Base-by-base conservation (phyloP, 2,329 filamentous ascomycete species). In the Aspergillus ochraceoroseus region DNA sequence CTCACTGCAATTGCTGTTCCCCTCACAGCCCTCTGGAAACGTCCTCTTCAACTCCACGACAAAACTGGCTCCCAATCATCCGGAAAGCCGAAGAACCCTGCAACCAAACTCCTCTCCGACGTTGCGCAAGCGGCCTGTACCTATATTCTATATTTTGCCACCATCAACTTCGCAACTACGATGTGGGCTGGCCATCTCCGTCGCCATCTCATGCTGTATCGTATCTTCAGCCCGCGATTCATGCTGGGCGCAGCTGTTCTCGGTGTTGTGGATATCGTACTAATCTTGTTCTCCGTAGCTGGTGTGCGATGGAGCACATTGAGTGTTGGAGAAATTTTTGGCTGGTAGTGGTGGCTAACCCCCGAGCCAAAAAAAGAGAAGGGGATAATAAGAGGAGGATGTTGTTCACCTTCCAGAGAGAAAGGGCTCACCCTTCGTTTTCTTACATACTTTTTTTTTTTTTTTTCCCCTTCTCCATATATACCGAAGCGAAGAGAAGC, bases 141-240 rank as follows among this genome's bases (percentile, higher is more conserved):
- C 17, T 88, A 95, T 57, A 67, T 90, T 4, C 71, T 84, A 1
- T 94, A 90, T 60, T 92, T 88, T 59, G 86, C 86, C 4, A 83
- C 85, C 6, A 77, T 95, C 59, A 83, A 83, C 18, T 67, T 95
- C 14, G 86, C 87, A 0, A 95, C 89, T 3, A 94, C 92, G 54
- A 80, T 85, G 63, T 95, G 90, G 83, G 87, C 90, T 0, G 89
- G 86, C 1, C 82, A 87, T 68, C 68, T 98, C 56, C 75, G 92
- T 38, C 76, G 92, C 36, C 92, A 98, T 70, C 74, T 98, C 48
- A 98, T 98, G 92, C 75, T 98, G 19, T 98, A 92, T 67, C 77
- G 92, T 28, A 87, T 98, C 29, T 98, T 98, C 59, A 83, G 77
- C 66, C 92, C 92, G 32, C 72, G 90, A 18, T 98, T 90, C 68